phyloP scores from a whole-genome alignment of 495 filamentous ascomycete species.

The Aspergillus saccharolyticus region DNA sequence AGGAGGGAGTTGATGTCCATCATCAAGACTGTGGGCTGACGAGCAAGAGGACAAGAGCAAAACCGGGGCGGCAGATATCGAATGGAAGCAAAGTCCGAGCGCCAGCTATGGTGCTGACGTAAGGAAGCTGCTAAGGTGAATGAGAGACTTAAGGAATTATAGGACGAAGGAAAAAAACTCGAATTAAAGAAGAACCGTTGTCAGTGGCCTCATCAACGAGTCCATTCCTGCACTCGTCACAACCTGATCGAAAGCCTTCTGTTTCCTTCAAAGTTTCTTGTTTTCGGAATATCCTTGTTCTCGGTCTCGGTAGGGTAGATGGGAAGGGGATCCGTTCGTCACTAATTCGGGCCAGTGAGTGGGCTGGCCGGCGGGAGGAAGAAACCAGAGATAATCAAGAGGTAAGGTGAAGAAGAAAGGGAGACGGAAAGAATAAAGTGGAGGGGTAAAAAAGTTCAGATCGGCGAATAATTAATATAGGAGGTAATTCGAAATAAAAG shows the following conservation, averaged over 20 bases:
- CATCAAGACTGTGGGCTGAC: slow-evolving; percentile 13
- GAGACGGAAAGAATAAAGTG: too few relatives aligned
- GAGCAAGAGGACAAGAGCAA: slow-evolving; percentile 3
- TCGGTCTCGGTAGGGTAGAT: neutral
- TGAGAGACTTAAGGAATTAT: slow-evolving; percentile 1
- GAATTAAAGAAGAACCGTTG: slow-evolving; percentile 28
- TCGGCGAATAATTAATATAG: neutral
- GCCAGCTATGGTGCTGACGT: slow-evolving; percentile 16
- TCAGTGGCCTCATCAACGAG: slow-evolving; percentile 35
- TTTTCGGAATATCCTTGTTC: slow-evolving; percentile 1
- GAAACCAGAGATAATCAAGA: neutral
- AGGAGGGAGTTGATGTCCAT: slow-evolving; percentile 75
- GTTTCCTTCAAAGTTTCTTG: neutral
- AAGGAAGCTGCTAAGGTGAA: slow-evolving; percentile 6
- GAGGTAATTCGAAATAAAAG: neutral
- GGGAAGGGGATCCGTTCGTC: neutral
- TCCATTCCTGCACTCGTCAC: slow-evolving; percentile 41
- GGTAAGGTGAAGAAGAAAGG: neutral
- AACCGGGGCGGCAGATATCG: slow-evolving; percentile 2
- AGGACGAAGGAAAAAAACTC: slow-evolving; percentile 19
- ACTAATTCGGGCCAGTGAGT: neutral
- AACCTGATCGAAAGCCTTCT: slow-evolving; percentile 15
- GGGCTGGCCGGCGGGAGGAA: slow-evolving; percentile 3
- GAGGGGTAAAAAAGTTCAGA: neutral
- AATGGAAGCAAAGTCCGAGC: slow-evolving; percentile 9